A percentile compares a stretch with the other conserved stretches of the same genome.
These are phyloP conservation scores for Lonicera japonica DNA, from an alignment of 129 eudicot species.

Conservation along the genomic window DNA sequence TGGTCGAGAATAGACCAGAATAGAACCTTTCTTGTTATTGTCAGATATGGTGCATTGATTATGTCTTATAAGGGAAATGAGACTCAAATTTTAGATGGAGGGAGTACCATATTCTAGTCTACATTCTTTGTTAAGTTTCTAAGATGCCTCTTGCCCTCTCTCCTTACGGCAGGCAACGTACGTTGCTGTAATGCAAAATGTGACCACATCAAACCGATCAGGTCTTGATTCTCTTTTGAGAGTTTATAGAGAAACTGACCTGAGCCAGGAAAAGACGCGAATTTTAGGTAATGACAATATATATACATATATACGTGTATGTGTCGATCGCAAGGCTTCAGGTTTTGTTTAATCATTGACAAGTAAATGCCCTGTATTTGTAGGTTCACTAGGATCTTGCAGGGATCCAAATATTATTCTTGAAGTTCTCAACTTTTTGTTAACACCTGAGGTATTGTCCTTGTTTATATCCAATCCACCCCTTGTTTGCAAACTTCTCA, in stretches of 20 bases:
- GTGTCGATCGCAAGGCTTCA: background rate
- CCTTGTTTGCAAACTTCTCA: background rate
- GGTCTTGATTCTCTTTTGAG: constrained; percentile 71
- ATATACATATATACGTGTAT: background rate
- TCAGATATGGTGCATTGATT: too few relatives aligned
- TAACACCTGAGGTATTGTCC: constrained; percentile 55
- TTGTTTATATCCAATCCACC: background rate
- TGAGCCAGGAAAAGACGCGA: constrained; percentile 93
- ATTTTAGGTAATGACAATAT: constrained; percentile 47
- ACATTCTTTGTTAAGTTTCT: constrained; percentile 3
- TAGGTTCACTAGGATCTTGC: constrained; percentile 68
- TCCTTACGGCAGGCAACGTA: constrained; percentile 64
- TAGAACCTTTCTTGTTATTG: too few relatives aligned
- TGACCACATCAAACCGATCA: constrained; percentile 50
- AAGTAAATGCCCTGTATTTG: constrained; percentile 1
- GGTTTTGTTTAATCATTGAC: background rate
- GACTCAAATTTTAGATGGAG: background rate
- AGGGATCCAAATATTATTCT: constrained; percentile 46
- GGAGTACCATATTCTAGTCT: background rate
- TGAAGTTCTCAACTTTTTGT: constrained; percentile 66
- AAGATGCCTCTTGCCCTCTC: background rate
- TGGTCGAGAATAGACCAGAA: too few relatives aligned
- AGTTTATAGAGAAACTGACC: constrained; percentile 82
- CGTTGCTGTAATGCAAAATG: constrained; percentile 81
- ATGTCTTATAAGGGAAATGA: too few relatives aligned